These are phyloP conservation scores for Cryphonectria parasitica DNA, from an alignment of 2,329 filamentous ascomycete species.

Conservation along the genomic window DNA sequence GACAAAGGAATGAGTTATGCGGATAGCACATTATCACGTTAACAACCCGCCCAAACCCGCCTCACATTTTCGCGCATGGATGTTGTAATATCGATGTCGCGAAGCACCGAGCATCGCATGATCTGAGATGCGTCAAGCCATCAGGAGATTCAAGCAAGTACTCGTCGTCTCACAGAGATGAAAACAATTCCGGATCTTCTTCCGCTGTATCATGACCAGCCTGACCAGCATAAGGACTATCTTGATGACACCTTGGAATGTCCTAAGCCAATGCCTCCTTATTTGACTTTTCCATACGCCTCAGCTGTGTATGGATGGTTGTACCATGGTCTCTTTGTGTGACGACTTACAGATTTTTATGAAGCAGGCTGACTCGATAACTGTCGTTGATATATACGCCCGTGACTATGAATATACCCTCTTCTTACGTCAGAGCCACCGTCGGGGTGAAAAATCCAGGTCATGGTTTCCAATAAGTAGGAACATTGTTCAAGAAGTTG, in stretches of 20 bases:
- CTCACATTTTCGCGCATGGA: not conserved
- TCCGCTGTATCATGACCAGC: not conserved
- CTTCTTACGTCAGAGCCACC: not conserved
- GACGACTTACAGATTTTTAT: not conserved
- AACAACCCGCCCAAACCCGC: not conserved
- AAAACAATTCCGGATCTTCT: not conserved
- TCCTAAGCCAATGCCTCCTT: not conserved
- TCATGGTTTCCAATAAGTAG: not conserved
- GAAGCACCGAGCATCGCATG: not conserved
- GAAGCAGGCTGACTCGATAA: not conserved
- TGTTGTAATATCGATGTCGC: not conserved
- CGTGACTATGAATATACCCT: not conserved
- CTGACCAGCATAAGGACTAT: not conserved
- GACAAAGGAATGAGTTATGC: not conserved
- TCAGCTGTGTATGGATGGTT: not conserved
- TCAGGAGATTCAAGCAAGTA: not conserved
- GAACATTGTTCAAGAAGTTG: not conserved
- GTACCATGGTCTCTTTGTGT: not conserved
- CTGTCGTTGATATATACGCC: not conserved
- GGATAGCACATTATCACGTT: not conserved
- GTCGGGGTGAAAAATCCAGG: not conserved
- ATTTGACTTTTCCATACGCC: not conserved
- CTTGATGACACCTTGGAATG: not conserved
- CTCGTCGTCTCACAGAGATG: not conserved
- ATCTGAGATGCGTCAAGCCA: constrained; percentile 3